A percentile compares a stretch with the other conserved stretches of the same genome.
These are phyloP conservation scores for Dacryopinax primogenitus DNA, from an alignment of 768 basidiomycete genomes.

Conservation along the genomic window DNA sequence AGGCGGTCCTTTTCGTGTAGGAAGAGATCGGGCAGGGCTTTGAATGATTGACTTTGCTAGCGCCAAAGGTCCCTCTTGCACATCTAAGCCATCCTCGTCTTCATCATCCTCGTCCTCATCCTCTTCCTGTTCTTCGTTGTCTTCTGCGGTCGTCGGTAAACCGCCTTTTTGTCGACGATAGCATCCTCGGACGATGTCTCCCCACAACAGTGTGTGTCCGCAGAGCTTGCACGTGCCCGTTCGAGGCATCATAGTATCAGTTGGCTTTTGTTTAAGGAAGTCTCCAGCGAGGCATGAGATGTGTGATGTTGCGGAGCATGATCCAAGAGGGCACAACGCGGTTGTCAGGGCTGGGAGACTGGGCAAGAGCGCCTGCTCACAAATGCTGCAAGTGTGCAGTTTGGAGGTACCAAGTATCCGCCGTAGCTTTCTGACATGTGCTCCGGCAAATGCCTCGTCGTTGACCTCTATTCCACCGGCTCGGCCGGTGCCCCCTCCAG, in stretches of 20 bases:
- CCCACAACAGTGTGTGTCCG: conserved; percentile 48
- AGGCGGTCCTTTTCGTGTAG: neutral
- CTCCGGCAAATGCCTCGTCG: conserved; percentile 42
- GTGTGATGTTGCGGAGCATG: conserved; percentile 45
- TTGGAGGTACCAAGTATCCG: conserved; percentile 30
- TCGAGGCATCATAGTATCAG: conserved; percentile 39
- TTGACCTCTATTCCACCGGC: conserved; percentile 42
- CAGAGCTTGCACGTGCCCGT: conserved; percentile 49
- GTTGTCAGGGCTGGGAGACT: conserved; percentile 39
- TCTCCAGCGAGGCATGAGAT: conserved; percentile 41
- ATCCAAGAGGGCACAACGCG: conserved; percentile 40
- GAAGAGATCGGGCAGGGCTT: neutral
- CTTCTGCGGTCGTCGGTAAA: conserved; percentile 3
- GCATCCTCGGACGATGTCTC: conserved; percentile 51
- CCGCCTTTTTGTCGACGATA: conserved; percentile 34
- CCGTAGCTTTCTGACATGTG: conserved; percentile 39
- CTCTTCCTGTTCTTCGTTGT: conserved; percentile 12
- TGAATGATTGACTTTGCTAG: neutral
- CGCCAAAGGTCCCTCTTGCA: neutral
- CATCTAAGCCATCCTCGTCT: neutral
- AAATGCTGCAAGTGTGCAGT: conserved; percentile 28
- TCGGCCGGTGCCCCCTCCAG: conserved; percentile 44
- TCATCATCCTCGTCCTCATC: conserved; percentile 9
- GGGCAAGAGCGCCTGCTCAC: conserved; percentile 4
- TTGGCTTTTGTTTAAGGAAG: conserved; percentile 30